Evolutionary conservation across 352 stramenopile species (phyloP).

Genomic region (Stramenopiles sp.): DNA sequence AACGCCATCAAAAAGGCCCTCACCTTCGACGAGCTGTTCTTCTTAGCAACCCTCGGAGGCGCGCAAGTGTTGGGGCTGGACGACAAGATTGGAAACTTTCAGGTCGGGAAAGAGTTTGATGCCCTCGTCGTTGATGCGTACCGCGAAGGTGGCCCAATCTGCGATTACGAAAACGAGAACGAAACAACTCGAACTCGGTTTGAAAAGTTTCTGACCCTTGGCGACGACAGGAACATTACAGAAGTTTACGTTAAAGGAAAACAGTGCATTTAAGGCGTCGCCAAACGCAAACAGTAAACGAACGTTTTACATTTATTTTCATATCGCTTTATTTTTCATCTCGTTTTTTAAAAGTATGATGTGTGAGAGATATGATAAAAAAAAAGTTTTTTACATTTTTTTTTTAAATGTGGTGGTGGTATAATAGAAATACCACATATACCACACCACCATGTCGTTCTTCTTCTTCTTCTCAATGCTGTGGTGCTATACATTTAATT

Average conservation of each 20-base stretch:
- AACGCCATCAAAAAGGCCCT: slow-evolving; percentile 18
- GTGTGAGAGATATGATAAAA: no score
- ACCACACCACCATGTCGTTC: no score
- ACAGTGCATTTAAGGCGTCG: no score
- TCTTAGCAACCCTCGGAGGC: slow-evolving; percentile 62
- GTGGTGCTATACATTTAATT: no score
- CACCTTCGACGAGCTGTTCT: slow-evolving; percentile 63
- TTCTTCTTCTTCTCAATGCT: no score
- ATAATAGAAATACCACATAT: no score
- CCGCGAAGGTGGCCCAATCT: slow-evolving; percentile 15
- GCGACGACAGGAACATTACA: slow-evolving; percentile 55
- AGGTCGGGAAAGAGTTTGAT: slow-evolving; percentile 63
- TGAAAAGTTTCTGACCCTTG: slow-evolving; percentile 65
- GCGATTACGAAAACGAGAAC: slow-evolving; percentile 30
- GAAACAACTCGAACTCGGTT: slow-evolving; percentile 26
- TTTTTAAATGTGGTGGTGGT: no score
- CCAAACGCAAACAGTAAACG: no score
- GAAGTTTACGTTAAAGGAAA: slow-evolving; percentile 52
- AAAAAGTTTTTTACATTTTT: no score
- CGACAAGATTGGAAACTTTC: slow-evolving; percentile 62
- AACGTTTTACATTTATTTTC: no score
- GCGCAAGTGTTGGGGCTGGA: slow-evolving; percentile 43
- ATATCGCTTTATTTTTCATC: no score
- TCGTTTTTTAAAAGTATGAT: no score
- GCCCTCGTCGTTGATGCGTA: slow-evolving; percentile 49